A percentile compares a stretch with the other conserved stretches of the same genome.
Evolutionary conservation across 495 filamentous ascomycete genomes (phyloP).

Genomic region (Aspergillus ellipticus): DNA sequence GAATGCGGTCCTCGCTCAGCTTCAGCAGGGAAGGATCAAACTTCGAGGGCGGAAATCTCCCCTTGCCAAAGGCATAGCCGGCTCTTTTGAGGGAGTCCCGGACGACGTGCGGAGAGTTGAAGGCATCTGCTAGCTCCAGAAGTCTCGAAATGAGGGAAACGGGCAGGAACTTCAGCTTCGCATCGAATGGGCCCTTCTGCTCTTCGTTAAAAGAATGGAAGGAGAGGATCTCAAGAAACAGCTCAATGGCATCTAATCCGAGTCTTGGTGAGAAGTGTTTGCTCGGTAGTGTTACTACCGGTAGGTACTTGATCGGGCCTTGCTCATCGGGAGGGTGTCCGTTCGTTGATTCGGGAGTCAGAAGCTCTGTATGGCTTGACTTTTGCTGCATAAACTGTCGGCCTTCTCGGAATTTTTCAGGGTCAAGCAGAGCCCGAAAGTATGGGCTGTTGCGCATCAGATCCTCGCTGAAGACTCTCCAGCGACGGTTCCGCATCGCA

Average conservation of each 20-base stretch:
- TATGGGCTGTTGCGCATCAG: slow-evolving; percentile 39
- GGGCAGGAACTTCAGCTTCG: slow-evolving; percentile 25
- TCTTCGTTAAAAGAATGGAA: slow-evolving; percentile 23
- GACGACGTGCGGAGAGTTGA: slow-evolving; percentile 31
- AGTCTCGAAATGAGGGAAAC: slow-evolving; percentile 30
- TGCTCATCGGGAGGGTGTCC: not conserved
- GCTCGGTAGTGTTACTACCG: slow-evolving; percentile 27
- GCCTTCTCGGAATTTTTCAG: slow-evolving; percentile 47
- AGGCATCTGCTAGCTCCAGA: slow-evolving; percentile 35
- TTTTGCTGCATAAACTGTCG: slow-evolving; percentile 31
- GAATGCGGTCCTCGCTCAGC: slow-evolving; percentile 38
- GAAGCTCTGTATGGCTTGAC: not conserved
- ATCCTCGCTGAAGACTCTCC: slow-evolving; percentile 34
- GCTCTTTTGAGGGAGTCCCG: slow-evolving; percentile 15
- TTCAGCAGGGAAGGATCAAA: slow-evolving; percentile 28
- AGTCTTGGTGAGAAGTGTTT: slow-evolving; percentile 20
- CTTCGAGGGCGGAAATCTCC: slow-evolving; percentile 19
- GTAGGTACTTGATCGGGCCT: slow-evolving; percentile 13
- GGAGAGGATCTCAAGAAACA: slow-evolving; percentile 37
- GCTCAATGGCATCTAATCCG: slow-evolving; percentile 33
- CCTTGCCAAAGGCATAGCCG: slow-evolving; percentile 30
- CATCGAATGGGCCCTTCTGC: slow-evolving; percentile 17
- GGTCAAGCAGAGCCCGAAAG: slow-evolving; percentile 44
- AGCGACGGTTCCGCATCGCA: slow-evolving; percentile 15
- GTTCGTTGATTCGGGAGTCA: not conserved